phyloP scores from a whole-genome alignment of 2,329 filamentous ascomycete species.

The Scytalidium sp. region DNA sequence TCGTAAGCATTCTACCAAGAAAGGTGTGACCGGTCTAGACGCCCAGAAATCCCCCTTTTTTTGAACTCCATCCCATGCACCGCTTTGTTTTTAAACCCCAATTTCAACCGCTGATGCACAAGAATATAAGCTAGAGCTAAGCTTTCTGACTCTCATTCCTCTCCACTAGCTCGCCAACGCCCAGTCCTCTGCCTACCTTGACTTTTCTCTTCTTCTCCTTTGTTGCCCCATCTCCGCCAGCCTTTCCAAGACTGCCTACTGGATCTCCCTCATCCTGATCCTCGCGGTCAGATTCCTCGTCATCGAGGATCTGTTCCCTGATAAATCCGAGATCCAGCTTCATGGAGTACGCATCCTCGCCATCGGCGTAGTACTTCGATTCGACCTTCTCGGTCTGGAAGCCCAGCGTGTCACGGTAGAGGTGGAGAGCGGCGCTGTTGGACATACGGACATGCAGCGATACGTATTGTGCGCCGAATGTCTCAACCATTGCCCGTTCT shows the following conservation, averaged over 20 bases:
- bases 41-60: background rate
- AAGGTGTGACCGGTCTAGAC: background rate
- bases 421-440: slow-evolving; percentile 84
- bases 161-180: slow-evolving; percentile 76
- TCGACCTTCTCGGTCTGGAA: slow-evolving; percentile 88
- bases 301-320: slow-evolving; percentile 48
- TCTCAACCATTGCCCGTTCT: slow-evolving; percentile 97
- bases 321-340: slow-evolving; percentile 71
- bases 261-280: slow-evolving; percentile 65
- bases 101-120: slow-evolving; percentile 1
- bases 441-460: slow-evolving; percentile 93
- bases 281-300: slow-evolving; percentile 39
- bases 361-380: slow-evolving; percentile 92
- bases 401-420: slow-evolving; percentile 89
- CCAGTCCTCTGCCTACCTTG: slow-evolving; percentile 76
- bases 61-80: background rate
- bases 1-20: background rate
- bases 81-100: slow-evolving; percentile 1
- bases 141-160: slow-evolving; percentile 58
- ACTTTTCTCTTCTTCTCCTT: slow-evolving; percentile 70
- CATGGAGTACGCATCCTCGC: slow-evolving; percentile 96
- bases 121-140: slow-evolving; percentile 4
- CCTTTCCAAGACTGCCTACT: slow-evolving; percentile 61
- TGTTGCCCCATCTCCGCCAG: slow-evolving; percentile 16
- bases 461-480: slow-evolving; percentile 87